These are phyloP conservation scores for Xylariaceae sp. DNA, from an alignment of 2,329 filamentous ascomycete genomes.

Conservation along the genomic window DNA sequence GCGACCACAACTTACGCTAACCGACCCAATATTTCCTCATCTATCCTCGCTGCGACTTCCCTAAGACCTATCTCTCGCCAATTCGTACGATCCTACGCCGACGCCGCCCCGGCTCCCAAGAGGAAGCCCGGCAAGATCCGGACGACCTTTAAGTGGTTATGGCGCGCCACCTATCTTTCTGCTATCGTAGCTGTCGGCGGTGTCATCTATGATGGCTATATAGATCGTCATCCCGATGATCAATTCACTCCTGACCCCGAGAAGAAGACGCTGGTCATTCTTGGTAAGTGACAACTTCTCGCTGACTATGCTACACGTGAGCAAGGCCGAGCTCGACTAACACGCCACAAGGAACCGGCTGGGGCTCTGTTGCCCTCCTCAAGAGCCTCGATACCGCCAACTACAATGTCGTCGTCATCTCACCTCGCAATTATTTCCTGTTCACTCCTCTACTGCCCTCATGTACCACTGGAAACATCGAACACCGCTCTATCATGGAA, in stretches of 20 bases:
- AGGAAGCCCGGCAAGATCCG: conserved; percentile 59
- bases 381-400: conserved; percentile 99
- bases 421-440: conserved; percentile 98
- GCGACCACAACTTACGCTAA: conserved; percentile 27
- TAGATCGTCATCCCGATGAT: conserved; percentile 73
- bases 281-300: conserved; percentile 58
- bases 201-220: conserved; percentile 76
- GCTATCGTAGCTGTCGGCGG: conserved; percentile 65
- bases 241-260: conserved; percentile 74
- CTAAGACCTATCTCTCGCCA: conserved; percentile 35
- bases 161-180: conserved; percentile 77
- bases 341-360: conserved; percentile 71
- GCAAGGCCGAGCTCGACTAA: conserved; percentile 20
- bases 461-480: conserved; percentile 94
- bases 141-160: conserved; percentile 70
- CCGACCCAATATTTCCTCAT: conserved; percentile 27
- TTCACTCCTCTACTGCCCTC: conserved; percentile 97
- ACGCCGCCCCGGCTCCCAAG: conserved; percentile 45
- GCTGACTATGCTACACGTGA: too few relatives aligned
- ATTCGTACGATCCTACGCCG: conserved; percentile 48
- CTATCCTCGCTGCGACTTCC: conserved; percentile 34
- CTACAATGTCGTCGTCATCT: conserved; percentile 98
- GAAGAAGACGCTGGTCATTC: conserved; percentile 96
- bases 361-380: conserved; percentile 90
- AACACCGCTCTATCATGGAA: conserved; percentile 99